Evolutionary conservation across 1,139 yeast genomes (phyloP).

Genomic region (Lipomyces yarrowii): DNA sequence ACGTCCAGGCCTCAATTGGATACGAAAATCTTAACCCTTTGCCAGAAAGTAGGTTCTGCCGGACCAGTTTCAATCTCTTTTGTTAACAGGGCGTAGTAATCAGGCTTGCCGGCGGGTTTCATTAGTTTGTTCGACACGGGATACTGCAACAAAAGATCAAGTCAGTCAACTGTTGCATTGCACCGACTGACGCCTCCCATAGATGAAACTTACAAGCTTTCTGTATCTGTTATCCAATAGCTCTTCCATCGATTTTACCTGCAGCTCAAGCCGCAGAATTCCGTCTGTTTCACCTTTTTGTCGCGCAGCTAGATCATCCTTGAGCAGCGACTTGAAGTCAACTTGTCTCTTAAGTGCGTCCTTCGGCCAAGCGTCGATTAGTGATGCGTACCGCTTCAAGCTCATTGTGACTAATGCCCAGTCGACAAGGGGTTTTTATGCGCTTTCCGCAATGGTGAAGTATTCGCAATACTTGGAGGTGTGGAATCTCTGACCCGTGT

Average conservation of each 20-base stretch:
- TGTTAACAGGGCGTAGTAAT: slow-evolving; percentile 64
- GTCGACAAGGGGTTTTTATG: not conserved
- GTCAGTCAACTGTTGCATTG: not conserved
- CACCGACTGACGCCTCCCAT: not conserved
- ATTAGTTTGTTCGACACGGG: slow-evolving; percentile 54
- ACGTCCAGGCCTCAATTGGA: slow-evolving; percentile 10
- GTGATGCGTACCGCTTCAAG: slow-evolving; percentile 17
- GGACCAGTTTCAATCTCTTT: slow-evolving; percentile 59
- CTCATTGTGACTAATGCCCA: not conserved
- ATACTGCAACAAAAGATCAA: slow-evolving; percentile 14
- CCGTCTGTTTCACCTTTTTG: slow-evolving; percentile 4
- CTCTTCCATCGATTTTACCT: slow-evolving; percentile 16
- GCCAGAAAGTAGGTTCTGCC: slow-evolving; percentile 17
- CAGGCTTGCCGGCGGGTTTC: slow-evolving; percentile 76
- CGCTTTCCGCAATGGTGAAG: too few species aligned
- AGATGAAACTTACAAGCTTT: slow-evolving; percentile 13
- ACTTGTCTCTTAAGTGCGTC: slow-evolving; percentile 21
- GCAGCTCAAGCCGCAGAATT: slow-evolving; percentile 14
- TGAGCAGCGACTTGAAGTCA: slow-evolving; percentile 11
- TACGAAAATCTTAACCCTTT: slow-evolving; percentile 16
- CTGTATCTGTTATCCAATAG: slow-evolving; percentile 14
- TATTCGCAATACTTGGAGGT: too few species aligned
- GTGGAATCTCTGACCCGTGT: too few species aligned
- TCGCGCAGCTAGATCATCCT: slow-evolving; percentile 14
- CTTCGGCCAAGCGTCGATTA: slow-evolving; percentile 23